Conservation (phyloP, 2,329 filamentous ascomycete genomes). For the Fusarium anthophilum region DNA sequence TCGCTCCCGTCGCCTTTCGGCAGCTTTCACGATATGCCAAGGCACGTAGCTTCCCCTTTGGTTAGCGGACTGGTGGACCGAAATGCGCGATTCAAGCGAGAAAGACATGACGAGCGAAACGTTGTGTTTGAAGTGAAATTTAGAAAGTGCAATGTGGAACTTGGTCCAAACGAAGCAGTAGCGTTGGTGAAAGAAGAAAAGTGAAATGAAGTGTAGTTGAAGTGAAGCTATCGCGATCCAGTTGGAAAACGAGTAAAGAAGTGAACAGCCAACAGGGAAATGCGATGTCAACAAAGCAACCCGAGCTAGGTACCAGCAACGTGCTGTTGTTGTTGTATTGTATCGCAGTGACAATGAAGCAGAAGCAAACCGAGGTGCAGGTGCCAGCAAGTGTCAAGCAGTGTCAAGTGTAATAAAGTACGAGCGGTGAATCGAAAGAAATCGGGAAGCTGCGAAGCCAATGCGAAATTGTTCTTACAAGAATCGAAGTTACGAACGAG, state of each 20-base stretch:
- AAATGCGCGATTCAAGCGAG: constrained; percentile 3
- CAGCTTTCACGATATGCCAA: constrained; percentile 8
- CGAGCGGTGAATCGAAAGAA: constrained; percentile 8
- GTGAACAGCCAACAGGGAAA: not conserved
- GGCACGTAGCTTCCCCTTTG: constrained; percentile 14
- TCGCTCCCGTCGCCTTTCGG: constrained; percentile 13
- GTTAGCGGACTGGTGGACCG: constrained; percentile 19
- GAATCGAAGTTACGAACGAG: not conserved
- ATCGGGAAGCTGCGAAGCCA: not conserved
- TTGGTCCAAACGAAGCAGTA: constrained; percentile 3
- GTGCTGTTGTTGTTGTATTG: not conserved
- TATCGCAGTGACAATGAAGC: constrained; percentile 3
- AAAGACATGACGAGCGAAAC: constrained; percentile 12
- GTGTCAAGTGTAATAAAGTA: not conserved
- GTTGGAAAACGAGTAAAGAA: not conserved
- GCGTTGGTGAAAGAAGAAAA: not conserved
- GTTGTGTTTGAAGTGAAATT: not conserved
- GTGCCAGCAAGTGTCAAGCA: constrained; percentile 16
- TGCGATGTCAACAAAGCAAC: constrained; percentile 7
- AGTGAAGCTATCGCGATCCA: not conserved
- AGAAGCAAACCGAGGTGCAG: constrained; percentile 6
- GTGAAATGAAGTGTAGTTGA: not conserved
- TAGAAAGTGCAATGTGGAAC: not conserved
- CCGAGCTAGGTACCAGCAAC: not conserved
- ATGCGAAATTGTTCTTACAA: constrained; percentile 15